Conservation (phyloP, 371 early-diverging fungal genomes). For the Apophysomyces trapeziformis region DNA sequence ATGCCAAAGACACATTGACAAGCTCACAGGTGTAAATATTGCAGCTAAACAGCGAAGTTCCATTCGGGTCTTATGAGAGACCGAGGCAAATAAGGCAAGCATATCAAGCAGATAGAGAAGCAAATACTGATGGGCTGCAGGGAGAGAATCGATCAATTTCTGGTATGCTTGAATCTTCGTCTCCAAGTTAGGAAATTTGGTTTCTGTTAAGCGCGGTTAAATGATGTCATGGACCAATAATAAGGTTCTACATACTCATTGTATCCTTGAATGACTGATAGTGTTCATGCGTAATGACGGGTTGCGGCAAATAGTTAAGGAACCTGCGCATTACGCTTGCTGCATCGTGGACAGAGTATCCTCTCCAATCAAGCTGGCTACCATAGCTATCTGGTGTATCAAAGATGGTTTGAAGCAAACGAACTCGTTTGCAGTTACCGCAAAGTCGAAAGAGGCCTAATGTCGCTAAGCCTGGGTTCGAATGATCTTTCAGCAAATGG, state of each 20-base stretch:
- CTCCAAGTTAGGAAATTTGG: slow-evolving; percentile 33
- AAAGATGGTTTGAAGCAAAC: slow-evolving; percentile 55
- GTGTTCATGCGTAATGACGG: slow-evolving; percentile 53
- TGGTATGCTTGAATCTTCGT: slow-evolving; percentile 57
- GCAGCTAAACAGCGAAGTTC: slow-evolving; percentile 59
- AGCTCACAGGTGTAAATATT: slow-evolving; percentile 63
- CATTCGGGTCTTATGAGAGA: slow-evolving; percentile 60
- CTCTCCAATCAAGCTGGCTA: slow-evolving; percentile 51
- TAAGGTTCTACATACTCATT: slow-evolving; percentile 34
- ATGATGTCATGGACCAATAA: slow-evolving; percentile 5
- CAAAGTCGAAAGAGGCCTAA: slow-evolving; percentile 35
- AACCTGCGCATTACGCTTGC: slow-evolving; percentile 60
- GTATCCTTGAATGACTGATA: slow-evolving; percentile 52
- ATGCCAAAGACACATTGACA: background rate
- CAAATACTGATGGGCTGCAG: slow-evolving; percentile 58
- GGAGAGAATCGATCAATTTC: slow-evolving; percentile 54
- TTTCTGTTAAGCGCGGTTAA: background rate
- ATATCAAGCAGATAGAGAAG: slow-evolving; percentile 65
- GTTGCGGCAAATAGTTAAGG: slow-evolving; percentile 56
- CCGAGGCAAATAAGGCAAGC: slow-evolving; percentile 54
- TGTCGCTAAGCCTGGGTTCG: slow-evolving; percentile 16
- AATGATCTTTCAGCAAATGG: background rate
- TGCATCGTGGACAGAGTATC: slow-evolving; percentile 60
- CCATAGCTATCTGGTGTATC: slow-evolving; percentile 56
- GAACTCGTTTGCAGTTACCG: slow-evolving; percentile 51